These are phyloP conservation scores for Fusarium irregulare DNA, from an alignment of 2,329 filamentous ascomycete species.

Conservation along the genomic window DNA sequence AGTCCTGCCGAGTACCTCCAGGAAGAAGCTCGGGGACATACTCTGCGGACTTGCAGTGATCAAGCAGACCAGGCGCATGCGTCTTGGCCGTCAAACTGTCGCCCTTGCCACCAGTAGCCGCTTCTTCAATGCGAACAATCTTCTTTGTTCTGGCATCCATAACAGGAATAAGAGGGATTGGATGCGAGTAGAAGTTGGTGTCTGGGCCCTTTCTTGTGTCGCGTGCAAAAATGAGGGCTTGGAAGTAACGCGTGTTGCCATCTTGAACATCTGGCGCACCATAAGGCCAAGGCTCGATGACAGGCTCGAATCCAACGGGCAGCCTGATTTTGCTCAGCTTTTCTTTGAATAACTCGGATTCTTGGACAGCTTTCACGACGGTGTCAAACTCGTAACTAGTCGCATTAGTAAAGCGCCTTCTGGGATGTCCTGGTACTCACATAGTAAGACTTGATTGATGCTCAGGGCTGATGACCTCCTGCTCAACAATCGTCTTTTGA, in stretches of 20 bases:
- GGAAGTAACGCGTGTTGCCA: constrained; percentile 49
- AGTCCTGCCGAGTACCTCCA: constrained; percentile 57
- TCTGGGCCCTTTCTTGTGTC: constrained; percentile 53
- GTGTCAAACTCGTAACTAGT: constrained; percentile 49
- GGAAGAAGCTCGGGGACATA: constrained; percentile 57
- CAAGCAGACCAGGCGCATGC: constrained; percentile 34
- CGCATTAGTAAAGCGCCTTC: too few species aligned
- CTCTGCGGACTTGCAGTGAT: constrained; percentile 51
- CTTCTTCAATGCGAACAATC: constrained; percentile 50
- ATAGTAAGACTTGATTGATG: constrained; percentile 48
- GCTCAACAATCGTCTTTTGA: constrained; percentile 36
- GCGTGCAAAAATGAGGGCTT: constrained; percentile 50
- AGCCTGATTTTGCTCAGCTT: constrained; percentile 47
- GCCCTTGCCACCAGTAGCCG: constrained; percentile 49
- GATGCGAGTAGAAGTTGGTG: constrained; percentile 67
- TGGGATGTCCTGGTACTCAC: constrained; percentile 38
- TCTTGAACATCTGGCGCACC: constrained; percentile 47
- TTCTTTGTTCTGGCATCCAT: constrained; percentile 48
- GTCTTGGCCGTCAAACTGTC: constrained; percentile 43
- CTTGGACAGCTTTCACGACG: constrained; percentile 46
- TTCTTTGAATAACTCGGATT: constrained; percentile 48
- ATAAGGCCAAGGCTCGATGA: constrained; percentile 52
- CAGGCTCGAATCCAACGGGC: constrained; percentile 46
- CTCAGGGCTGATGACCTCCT: constrained; percentile 46
- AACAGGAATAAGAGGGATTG: constrained; percentile 61